A percentile compares a stretch with the other conserved stretches of the same genome.
These are phyloP conservation scores for Verticillium nubilum DNA, from an alignment of 2,329 filamentous ascomycete genomes.

Conservation along the genomic window DNA sequence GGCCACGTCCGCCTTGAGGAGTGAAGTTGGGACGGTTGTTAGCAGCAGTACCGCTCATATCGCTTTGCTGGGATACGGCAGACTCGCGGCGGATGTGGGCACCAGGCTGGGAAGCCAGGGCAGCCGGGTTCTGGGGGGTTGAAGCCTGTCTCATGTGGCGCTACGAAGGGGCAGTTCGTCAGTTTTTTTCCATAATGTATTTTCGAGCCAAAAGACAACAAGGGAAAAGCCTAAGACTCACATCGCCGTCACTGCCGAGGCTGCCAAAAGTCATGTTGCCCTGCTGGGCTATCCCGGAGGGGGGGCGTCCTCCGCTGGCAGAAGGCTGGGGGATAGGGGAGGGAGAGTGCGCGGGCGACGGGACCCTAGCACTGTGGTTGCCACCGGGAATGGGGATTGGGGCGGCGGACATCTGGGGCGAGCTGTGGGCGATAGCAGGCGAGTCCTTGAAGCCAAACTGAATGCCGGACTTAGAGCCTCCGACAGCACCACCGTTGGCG, in stretches of 20 bases:
- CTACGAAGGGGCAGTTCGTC: conserved; percentile 28
- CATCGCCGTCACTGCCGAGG: conserved; percentile 73
- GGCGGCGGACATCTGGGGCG: conserved; percentile 50
- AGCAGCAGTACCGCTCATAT: conserved; percentile 59
- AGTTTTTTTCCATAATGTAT: no score
- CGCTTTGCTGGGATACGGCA: conserved; percentile 35
- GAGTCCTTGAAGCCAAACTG: conserved; percentile 79
- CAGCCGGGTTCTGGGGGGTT: conserved; percentile 54
- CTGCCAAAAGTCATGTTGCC: conserved; percentile 75
- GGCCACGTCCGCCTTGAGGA: conserved; percentile 42
- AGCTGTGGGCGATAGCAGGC: conserved; percentile 61
- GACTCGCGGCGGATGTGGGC: conserved; percentile 80
- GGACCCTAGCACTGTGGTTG: conserved; percentile 63
- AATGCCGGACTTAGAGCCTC: conserved; percentile 59
- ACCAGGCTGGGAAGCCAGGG: conserved; percentile 58
- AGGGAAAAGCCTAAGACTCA: conserved; percentile 43
- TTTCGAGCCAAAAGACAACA: not conserved
- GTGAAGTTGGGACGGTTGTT: conserved; percentile 52
- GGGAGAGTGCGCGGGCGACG: conserved; percentile 82
- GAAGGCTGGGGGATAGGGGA: conserved; percentile 89
- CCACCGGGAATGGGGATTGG: conserved; percentile 59
- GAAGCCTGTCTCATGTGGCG: conserved; percentile 65
- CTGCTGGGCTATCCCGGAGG: conserved; percentile 65
- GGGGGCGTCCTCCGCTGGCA: conserved; percentile 79
- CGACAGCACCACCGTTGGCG: conserved; percentile 64